Percentiles rank a stretch among this genome's conserved stretches.
phyloP scores from a whole-genome alignment of 2,329 filamentous ascomycete species.

The Hypocrella siamensis region DNA sequence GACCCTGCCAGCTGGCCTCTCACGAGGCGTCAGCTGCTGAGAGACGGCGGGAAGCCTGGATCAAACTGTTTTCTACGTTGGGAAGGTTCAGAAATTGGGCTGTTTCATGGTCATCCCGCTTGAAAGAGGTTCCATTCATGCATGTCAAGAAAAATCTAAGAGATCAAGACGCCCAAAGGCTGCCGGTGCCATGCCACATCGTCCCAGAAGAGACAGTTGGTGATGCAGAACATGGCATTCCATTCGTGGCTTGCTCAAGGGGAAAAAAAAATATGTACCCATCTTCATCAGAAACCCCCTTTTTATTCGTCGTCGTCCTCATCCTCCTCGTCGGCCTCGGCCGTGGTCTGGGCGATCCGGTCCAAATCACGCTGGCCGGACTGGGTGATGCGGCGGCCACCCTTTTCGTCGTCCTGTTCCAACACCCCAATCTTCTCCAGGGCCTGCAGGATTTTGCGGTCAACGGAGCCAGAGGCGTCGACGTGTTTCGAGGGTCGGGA shows the following conservation, averaged over 20 bases:
- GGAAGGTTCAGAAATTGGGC: too few species aligned
- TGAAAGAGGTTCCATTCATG: background rate
- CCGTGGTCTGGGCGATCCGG: slow-evolving; percentile 73
- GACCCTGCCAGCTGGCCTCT: too few species aligned
- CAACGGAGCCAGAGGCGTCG: slow-evolving; percentile 84
- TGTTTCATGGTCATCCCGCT: too few species aligned
- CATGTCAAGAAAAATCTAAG: background rate
- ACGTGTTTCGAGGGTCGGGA: slow-evolving; percentile 85
- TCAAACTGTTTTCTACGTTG: too few species aligned
- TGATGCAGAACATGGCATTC: background rate
- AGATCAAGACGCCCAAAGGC: background rate
- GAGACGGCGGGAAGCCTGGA: too few species aligned
- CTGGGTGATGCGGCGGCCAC: slow-evolving; percentile 96
- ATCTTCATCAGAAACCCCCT: slow-evolving; percentile 5
- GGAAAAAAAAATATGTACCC: slow-evolving; percentile 9
- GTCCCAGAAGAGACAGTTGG: background rate
- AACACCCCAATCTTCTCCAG: slow-evolving; percentile 99
- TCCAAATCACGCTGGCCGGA: slow-evolving; percentile 98
- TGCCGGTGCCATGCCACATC: background rate
- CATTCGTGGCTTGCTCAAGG: background rate
- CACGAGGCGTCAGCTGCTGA: too few species aligned
- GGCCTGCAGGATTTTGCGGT: slow-evolving; percentile 94
- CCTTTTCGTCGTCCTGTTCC: slow-evolving; percentile 96
- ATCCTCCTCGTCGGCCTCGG: slow-evolving; percentile 55
- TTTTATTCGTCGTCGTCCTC: slow-evolving; percentile 42